Evolutionary conservation across 352 stramenopile genomes (phyloP).

Genomic region (Plasmopara muralis): DNA sequence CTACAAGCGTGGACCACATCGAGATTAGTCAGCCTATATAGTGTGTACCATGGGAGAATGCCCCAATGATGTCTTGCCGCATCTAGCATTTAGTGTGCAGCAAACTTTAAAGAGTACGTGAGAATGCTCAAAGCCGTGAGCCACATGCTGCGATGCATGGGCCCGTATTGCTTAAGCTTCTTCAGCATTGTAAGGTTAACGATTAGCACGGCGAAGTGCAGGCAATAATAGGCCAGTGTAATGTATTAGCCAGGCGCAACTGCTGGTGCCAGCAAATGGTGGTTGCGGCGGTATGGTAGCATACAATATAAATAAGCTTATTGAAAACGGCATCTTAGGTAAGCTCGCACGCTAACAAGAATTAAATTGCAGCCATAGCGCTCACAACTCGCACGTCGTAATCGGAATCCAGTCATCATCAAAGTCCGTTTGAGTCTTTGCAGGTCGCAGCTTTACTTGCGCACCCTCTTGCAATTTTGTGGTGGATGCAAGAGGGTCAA

Average conservation of each 20-base stretch:
- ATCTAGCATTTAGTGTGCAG: slow-evolving; percentile 37
- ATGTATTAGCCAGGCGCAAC: slow-evolving; percentile 13
- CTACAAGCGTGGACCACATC: slow-evolving; percentile 40
- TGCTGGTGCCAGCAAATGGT: slow-evolving; percentile 38
- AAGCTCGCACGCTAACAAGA: slow-evolving; percentile 16
- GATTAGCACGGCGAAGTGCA: slow-evolving; percentile 25
- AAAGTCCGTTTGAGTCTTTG: slow-evolving; percentile 26
- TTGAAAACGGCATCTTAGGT: slow-evolving; percentile 11
- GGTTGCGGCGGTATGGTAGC: slow-evolving; percentile 22
- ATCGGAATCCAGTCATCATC: slow-evolving; percentile 37
- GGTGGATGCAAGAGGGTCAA: slow-evolving; percentile 28
- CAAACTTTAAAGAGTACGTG: slow-evolving; percentile 46
- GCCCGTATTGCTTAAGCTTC: slow-evolving; percentile 34
- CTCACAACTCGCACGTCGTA: slow-evolving; percentile 27
- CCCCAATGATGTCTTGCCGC: background rate
- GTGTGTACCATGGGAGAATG: background rate
- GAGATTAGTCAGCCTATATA: slow-evolving; percentile 28
- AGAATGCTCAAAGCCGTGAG: slow-evolving; percentile 31
- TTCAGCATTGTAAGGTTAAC: slow-evolving; percentile 28
- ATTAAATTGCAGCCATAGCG: background rate
- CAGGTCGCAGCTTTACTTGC: slow-evolving; percentile 14
- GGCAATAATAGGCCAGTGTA: slow-evolving; percentile 26
- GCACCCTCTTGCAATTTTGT: slow-evolving; percentile 15
- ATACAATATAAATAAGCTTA: no score
- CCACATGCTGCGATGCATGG: slow-evolving; percentile 29